Conservation (phyloP, 2,329 filamentous ascomycete genomes). For the Ilyonectria sp. region DNA sequence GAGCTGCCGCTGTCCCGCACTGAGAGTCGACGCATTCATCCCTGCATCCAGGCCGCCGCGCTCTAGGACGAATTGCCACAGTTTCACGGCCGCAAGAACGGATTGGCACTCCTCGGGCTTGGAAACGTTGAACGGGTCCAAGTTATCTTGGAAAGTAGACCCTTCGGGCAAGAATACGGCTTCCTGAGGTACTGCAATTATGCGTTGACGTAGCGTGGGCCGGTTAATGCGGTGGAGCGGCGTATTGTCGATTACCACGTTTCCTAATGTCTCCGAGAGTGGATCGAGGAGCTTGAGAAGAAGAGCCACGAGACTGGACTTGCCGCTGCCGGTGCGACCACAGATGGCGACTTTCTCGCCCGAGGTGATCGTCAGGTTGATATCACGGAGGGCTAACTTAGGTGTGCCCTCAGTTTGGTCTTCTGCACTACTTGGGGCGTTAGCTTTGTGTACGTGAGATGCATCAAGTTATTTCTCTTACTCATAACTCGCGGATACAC, state of each 20-base stretch:
- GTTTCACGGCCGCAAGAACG: conserved; percentile 50
- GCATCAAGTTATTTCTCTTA: conserved; percentile 10
- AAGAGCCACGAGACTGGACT: conserved; percentile 58
- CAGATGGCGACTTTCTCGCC: conserved; percentile 44
- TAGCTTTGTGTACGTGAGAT: background rate
- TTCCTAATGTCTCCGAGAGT: conserved; percentile 25
- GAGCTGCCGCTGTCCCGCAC: conserved; percentile 73
- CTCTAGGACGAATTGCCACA: conserved; percentile 48
- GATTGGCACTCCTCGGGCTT: conserved; percentile 48
- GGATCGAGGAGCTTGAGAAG: conserved; percentile 59
- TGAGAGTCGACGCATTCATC: conserved; percentile 62
- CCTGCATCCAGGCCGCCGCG: conserved; percentile 48
- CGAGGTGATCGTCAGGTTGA: conserved; percentile 32
- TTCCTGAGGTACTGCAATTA: conserved; percentile 68
- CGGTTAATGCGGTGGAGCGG: conserved; percentile 56
- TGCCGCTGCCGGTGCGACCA: conserved; percentile 54
- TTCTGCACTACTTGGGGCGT: conserved; percentile 3
- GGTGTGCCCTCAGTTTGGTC: background rate
- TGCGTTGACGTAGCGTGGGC: conserved; percentile 57
- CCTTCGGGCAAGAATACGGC: conserved; percentile 62
- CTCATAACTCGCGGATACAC: conserved; percentile 30
- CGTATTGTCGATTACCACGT: conserved; percentile 58
- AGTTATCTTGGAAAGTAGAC: conserved; percentile 47
- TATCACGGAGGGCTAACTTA: conserved; percentile 18
- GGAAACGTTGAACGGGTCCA: conserved; percentile 55